Evolutionary conservation across 805 yeast species (phyloP).

Genomic region (Middelhovenomyces tepae): DNA sequence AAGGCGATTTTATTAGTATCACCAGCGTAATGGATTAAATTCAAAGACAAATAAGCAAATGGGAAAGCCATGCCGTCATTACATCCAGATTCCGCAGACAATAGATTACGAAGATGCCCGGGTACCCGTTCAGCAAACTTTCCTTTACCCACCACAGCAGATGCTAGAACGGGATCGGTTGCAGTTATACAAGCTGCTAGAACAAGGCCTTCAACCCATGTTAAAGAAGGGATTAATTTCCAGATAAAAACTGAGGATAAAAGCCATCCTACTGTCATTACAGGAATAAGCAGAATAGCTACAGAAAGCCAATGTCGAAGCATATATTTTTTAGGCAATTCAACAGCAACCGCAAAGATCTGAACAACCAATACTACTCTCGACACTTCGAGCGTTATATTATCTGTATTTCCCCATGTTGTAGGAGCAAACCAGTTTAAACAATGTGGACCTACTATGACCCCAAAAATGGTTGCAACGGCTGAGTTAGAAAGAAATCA

Average conservation of each 20-base stretch:
- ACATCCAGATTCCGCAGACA: constrained; percentile 83
- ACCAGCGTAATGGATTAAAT: constrained; percentile 57
- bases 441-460: constrained; percentile 83
- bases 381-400: constrained; percentile 73
- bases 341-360: constrained; percentile 91
- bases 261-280: constrained; percentile 88
- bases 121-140: constrained; percentile 86
- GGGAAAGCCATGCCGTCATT: constrained; percentile 97
- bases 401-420: constrained; percentile 79
- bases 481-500: too few relatives aligned
- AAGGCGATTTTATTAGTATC: constrained; percentile 60
- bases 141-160: constrained; percentile 92
- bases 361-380: constrained; percentile 78
- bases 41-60: constrained; percentile 61
- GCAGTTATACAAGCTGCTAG: constrained; percentile 89
- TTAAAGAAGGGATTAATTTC: constrained; percentile 63
- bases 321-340: constrained; percentile 84
- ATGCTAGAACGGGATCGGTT: constrained; percentile 90
- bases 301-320: constrained; percentile 75
- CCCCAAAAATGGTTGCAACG: constrained; percentile 75
- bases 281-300: constrained; percentile 64
- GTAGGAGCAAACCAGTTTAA: constrained; percentile 75
- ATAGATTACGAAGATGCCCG: constrained; percentile 77
- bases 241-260: constrained; percentile 72
- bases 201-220: constrained; percentile 61